Evolutionary conservation across 768 basidiomycete genomes (phyloP), one percentile per base, ranked within the genome.

Genomic region (Harrya chromipes): DNA sequence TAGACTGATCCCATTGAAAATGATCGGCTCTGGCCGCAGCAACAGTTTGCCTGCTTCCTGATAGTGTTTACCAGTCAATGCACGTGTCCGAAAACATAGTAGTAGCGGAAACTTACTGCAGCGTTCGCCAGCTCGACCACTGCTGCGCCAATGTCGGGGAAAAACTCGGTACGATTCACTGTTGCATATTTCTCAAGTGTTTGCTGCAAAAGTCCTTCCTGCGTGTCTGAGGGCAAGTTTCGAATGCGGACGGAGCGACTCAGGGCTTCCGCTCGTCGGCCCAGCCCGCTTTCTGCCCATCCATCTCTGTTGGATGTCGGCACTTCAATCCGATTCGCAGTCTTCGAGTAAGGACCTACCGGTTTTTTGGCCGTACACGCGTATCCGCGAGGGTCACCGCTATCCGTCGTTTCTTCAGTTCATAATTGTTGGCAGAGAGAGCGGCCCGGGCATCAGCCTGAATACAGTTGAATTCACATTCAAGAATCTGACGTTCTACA

Each of bases 151-250:
- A 68, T 67, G 50, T 84, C 79, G 6, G 71, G 63, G 57, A 93
- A 84, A 6, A 95, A 74, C 63, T 93, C 86, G 3, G 91, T 80
- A 6, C 93, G 82, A 43, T 80, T 82, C 35, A 90, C 79, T 3
- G 72, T 66, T 1, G 81, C 80, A 35, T 87, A 64, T 68, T 92
- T 95, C 64, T 94, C 91, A 4, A 99, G 70, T 0, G 74, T 72
- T 72, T 98, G 97, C 58, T 99, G 95, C 21, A 99, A 68, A 1
- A 98, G 72, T 2, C 90, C 95, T 63, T 98, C 97, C 62, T 97
- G 90, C 5, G 90, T 84, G 10, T 73, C 80, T 3, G 79, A 61
- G 14, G 91, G 90, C 19, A 99, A 75, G 43, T 84, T 84, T 19
- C 76, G 80, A 44, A 97, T 71, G 9, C 87, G 82, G 8, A 98